These are phyloP conservation scores for Pseudopyricularia javanii DNA, from an alignment of 2,329 filamentous ascomycete species.

Conservation along the genomic window DNA sequence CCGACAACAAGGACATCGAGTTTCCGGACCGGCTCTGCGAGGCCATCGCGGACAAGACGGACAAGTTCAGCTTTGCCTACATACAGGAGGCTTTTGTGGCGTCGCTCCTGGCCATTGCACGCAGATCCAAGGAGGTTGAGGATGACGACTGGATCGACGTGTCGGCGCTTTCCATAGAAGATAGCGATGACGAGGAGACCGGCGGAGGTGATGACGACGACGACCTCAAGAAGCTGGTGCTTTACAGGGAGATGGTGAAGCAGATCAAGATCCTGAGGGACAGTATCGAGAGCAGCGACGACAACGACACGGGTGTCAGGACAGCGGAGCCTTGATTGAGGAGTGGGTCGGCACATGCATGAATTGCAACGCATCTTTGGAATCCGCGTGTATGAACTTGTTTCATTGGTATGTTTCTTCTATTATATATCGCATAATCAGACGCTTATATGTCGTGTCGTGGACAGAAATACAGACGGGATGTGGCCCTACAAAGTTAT, in stretches of 20 bases:
- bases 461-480: too few species aligned
- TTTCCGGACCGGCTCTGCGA: constrained; percentile 46
- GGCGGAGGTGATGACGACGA: constrained; percentile 25
- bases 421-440: too few species aligned
- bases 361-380: too few species aligned
- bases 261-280: constrained; percentile 48
- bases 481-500: too few species aligned
- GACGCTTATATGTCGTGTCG: too few species aligned
- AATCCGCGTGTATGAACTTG: too few species aligned
- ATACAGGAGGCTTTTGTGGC: constrained; percentile 60
- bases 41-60: constrained; percentile 49
- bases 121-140: constrained; percentile 10
- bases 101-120: constrained; percentile 45
- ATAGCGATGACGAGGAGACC: constrained; percentile 17
- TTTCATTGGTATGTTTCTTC: too few species aligned
- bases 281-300: constrained; percentile 32
- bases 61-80: constrained; percentile 57
- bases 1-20: constrained; percentile 41
- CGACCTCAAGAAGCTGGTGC: constrained; percentile 33
- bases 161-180: neutral
- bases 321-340: neutral
- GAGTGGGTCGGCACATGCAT: too few species aligned
- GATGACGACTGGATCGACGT: constrained; percentile 12
- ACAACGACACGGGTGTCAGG: neutral
- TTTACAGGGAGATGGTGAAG: constrained; percentile 52